Conservation (phyloP, 1,139 yeast species). For the Yamadazyma buinensis region DNA sequence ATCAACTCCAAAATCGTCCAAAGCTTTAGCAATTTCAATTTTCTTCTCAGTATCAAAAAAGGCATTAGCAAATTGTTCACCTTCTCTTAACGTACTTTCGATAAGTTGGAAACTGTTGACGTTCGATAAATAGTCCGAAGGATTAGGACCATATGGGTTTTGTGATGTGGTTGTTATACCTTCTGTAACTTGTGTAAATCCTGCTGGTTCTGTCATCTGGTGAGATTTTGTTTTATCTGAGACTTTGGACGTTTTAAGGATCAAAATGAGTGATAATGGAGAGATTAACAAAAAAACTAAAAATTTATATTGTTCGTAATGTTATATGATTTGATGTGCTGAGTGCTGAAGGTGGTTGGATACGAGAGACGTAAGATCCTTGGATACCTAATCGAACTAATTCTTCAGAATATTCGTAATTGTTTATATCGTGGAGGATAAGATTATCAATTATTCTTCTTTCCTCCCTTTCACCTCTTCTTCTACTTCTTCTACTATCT, state of each 20-base stretch:
- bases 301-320: no score
- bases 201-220: conserved; percentile 13
- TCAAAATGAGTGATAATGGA: no score
- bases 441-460: conserved; percentile 3
- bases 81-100: conserved; percentile 57
- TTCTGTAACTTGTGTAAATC: conserved; percentile 15
- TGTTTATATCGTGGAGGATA: conserved; percentile 8
- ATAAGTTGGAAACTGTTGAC: conserved; percentile 50
- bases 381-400: not conserved
- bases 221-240: no score
- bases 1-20: conserved; percentile 59
- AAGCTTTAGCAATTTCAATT: conserved; percentile 53
- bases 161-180: conserved; percentile 10
- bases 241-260: no score
- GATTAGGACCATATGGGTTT: conserved; percentile 59
- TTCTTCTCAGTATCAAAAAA: conserved; percentile 53
- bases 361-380: no score
- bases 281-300: no score
- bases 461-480: not conserved
- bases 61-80: conserved; percentile 60
- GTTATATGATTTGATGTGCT: no score
- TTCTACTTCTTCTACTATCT: no score
- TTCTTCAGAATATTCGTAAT: conserved; percentile 4
- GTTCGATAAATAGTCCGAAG: conserved; percentile 54
- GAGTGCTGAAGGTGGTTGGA: conserved; percentile 7